Percentiles rank a stretch among this genome's conserved stretches.
Conservation (phyloP, 2,329 filamentous ascomycete species). For the Penicillium sp. region DNA sequence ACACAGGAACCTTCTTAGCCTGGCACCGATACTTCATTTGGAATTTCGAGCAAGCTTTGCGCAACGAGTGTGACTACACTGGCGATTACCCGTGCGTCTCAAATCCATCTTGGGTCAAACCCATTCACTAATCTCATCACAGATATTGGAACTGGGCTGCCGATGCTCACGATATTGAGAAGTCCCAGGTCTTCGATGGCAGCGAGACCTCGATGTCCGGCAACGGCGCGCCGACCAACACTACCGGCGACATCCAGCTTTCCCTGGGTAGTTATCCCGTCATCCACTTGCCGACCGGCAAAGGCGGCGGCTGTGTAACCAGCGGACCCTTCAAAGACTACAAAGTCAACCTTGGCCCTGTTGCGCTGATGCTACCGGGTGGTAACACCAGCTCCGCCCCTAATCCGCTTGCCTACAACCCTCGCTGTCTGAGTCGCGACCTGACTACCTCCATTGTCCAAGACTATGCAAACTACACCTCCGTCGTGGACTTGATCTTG, state of each 20-base stretch:
- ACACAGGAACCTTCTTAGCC: constrained; percentile 31
- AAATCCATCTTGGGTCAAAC: not conserved
- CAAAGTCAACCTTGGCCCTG: constrained; percentile 30
- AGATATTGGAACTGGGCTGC: constrained; percentile 52
- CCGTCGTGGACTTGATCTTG: constrained; percentile 24
- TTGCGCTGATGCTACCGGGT: constrained; percentile 14
- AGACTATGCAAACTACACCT: constrained; percentile 24
- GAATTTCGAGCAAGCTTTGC: constrained; percentile 34
- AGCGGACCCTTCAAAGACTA: constrained; percentile 40
- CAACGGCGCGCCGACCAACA: constrained; percentile 42
- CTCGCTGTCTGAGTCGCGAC: constrained; percentile 32
- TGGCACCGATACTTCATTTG: constrained; percentile 41
- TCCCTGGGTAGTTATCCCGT: constrained; percentile 28
- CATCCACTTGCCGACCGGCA: constrained; percentile 44
- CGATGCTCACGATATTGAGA: constrained; percentile 38
- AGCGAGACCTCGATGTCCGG: constrained; percentile 48
- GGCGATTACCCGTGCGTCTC: constrained; percentile 32
- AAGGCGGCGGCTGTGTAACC: constrained; percentile 39
- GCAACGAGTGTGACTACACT: constrained; percentile 41
- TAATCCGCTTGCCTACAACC: constrained; percentile 31
- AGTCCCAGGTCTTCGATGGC: constrained; percentile 54
- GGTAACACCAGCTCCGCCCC: constrained; percentile 2
- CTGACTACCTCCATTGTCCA: constrained; percentile 23
- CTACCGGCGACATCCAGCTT: constrained; percentile 24
- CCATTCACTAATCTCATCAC: not conserved